Evolutionary conservation across 768 basidiomycete genomes (phyloP), one percentile per base, ranked within the genome.

Genomic region (Hemileccinum rubropunctum): DNA sequence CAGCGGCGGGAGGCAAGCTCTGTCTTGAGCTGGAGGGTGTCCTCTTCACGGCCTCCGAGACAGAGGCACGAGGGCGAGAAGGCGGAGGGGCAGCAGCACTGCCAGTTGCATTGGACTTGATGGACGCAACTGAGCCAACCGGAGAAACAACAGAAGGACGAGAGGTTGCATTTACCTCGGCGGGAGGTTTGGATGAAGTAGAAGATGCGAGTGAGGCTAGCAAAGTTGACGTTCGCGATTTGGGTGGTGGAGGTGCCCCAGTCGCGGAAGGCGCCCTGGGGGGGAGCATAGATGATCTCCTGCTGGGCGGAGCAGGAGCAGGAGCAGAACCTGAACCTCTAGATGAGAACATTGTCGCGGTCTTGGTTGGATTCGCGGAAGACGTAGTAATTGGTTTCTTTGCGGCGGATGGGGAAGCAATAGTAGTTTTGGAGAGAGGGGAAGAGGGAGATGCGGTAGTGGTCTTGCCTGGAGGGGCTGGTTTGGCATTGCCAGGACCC

Each of bases 21-120:
- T 72, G 70, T 30, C 75, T 72, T 20, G 78, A 70, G 21, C 70
- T 66, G 21, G 71, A 56, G 32, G 69, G 68, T 7, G 79, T 64
- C 58, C 79, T 80, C 69, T 75, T 84, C 32, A 79, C 76, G 23
- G 78, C 79, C 21, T 87, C 88, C 14, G 87, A 81, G 35, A 89
- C 75, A 14, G 81, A 76, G 20, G 86, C 81, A 55, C 86, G 82
- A 50, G 88, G 83, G 17, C 82, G 79, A 41, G 74, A 46, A 11
- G 47, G 43, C 10, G 72, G 28, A 30, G 8, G 56, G 20, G 58
- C 52, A n/a, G 67, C 36, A 41, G 61, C 63, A 35, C 58, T 59
- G 1, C 51, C 45, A 5, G 73, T 58, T 17, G 71, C 63, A 36
- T 56, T 64, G 26, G 79, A 76, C 58, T 73, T 76, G 33, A 72